phyloP scores from a whole-genome alignment of 129 eudicot species.

The Escallonia herrerae region DNA sequence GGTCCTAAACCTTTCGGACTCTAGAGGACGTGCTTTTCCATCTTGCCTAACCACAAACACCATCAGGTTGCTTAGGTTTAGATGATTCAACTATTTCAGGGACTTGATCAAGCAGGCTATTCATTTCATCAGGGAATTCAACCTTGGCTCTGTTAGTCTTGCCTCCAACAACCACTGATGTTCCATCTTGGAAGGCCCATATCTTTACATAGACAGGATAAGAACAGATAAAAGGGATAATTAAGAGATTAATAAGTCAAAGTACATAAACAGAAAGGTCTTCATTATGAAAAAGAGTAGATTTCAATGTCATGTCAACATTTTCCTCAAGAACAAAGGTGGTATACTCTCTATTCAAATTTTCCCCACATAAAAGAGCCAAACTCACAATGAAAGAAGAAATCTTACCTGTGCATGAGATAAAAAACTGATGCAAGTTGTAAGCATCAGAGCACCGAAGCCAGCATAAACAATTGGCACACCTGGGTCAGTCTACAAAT shows the following conservation, averaged over 20 bases:
- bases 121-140: constrained; percentile 65
- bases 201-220: constrained; percentile 22
- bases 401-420: constrained; percentile 82
- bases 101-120: constrained; percentile 55
- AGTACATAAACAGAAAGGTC: not conserved
- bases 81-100: constrained; percentile 49
- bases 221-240: not conserved
- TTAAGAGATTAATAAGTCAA: not conserved
- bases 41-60: constrained; percentile 31
- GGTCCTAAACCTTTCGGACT: too few species aligned
- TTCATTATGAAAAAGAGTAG: not conserved
- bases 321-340: not conserved
- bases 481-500: constrained; percentile 86
- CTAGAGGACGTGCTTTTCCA: too few species aligned
- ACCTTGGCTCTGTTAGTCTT: constrained; percentile 74
- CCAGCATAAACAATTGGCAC: constrained; percentile 97
- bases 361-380: not conserved
- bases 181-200: constrained; percentile 95
- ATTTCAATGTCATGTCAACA: not conserved
- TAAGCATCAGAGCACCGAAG: constrained; percentile 94
- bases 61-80: constrained; percentile 27
- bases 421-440: constrained; percentile 86
- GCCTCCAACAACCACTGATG: constrained; percentile 69
- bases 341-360: not conserved
- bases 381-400: not conserved